Evolutionary conservation across 768 basidiomycete genomes (phyloP).

Genomic region (Termitomyces sp.): DNA sequence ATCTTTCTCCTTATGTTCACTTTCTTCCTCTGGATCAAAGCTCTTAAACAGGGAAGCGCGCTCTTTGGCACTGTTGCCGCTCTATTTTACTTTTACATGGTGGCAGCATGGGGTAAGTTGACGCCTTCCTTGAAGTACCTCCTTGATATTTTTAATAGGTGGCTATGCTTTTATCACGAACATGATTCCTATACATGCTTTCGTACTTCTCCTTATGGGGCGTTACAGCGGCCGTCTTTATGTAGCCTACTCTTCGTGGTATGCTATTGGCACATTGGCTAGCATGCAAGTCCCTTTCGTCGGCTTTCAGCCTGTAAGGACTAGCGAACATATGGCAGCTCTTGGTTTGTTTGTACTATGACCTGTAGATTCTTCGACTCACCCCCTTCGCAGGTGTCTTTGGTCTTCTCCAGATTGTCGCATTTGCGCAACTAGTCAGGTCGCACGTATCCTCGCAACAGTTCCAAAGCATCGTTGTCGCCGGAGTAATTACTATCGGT

Average conservation of each 20-base stretch:
- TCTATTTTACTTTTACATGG: slow-evolving; percentile 99
- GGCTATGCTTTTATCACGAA: slow-evolving; percentile 99
- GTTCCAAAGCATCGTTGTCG: slow-evolving; percentile 77
- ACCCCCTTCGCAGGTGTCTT: slow-evolving; percentile 64
- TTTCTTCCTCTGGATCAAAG: slow-evolving; percentile 96
- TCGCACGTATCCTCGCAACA: slow-evolving; percentile 88
- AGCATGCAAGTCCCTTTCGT: slow-evolving; percentile 99
- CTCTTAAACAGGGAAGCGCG: slow-evolving; percentile 89
- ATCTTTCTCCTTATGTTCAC: slow-evolving; percentile 99
- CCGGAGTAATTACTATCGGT: slow-evolving; percentile 63
- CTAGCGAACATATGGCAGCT: slow-evolving; percentile 98
- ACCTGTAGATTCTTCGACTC: not conserved
- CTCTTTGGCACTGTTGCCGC: slow-evolving; percentile 88
- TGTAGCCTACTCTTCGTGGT: slow-evolving; percentile 95
- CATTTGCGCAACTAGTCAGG: slow-evolving; percentile 86
- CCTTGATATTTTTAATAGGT: slow-evolving; percentile 36
- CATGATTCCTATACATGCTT: slow-evolving; percentile 96
- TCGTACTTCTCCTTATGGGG: slow-evolving; percentile 95
- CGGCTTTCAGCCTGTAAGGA: slow-evolving; percentile 96
- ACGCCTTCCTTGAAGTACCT: slow-evolving; percentile 1
- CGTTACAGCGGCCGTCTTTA: slow-evolving; percentile 90
- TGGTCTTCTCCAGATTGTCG: slow-evolving; percentile 92
- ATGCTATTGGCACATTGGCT: slow-evolving; percentile 92
- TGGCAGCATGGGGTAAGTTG: slow-evolving; percentile 94
- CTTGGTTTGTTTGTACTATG: slow-evolving; percentile 50